These are phyloP conservation scores for Wickerhamomyces tratensis DNA, from an alignment of 805 yeast species.

Conservation along the genomic window DNA sequence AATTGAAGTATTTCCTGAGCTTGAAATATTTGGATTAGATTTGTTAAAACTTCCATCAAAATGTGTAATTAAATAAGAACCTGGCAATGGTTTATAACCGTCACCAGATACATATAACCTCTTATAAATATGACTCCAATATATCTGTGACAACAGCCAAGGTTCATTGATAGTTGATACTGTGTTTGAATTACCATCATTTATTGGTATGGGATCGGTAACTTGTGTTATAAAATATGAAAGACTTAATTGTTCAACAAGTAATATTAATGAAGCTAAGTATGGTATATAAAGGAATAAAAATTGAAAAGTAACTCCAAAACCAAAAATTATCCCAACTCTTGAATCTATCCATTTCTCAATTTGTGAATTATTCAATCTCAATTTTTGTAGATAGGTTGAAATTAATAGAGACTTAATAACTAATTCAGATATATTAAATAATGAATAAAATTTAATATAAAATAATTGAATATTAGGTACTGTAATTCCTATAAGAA, in stretches of 20 bases:
- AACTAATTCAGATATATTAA: slow-evolving; percentile 3
- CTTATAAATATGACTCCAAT: slow-evolving; percentile 6
- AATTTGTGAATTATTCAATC: slow-evolving; percentile 5
- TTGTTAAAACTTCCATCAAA: not conserved
- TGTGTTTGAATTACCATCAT: no score
- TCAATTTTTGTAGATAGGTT: slow-evolving; percentile 10
- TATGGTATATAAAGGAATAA: slow-evolving; percentile 6
- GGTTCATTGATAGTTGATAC: slow-evolving; percentile 7
- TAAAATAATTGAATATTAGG: slow-evolving; percentile 1
- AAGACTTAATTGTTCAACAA: slow-evolving; percentile 9
- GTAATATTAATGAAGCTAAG: slow-evolving; percentile 1
- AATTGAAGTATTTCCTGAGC: no score
- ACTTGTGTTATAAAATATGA: slow-evolving; percentile 8
- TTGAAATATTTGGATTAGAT: no score
- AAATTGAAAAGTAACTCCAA: slow-evolving; percentile 7
- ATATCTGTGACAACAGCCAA: slow-evolving; percentile 10
- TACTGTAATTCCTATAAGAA: slow-evolving; percentile 3
- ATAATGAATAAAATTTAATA: slow-evolving; percentile 2
- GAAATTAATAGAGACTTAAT: slow-evolving; percentile 4
- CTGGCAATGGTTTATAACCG: slow-evolving; percentile 9
- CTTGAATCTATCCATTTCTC: slow-evolving; percentile 13
- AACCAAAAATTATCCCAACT: slow-evolving; percentile 9
- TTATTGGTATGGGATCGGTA: slow-evolving; percentile 9
- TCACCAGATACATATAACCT: slow-evolving; percentile 3
- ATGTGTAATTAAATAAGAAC: slow-evolving; percentile 3